Conservation (phyloP, 352 stramenopile species). For the Phytophthora litchii region DNA sequence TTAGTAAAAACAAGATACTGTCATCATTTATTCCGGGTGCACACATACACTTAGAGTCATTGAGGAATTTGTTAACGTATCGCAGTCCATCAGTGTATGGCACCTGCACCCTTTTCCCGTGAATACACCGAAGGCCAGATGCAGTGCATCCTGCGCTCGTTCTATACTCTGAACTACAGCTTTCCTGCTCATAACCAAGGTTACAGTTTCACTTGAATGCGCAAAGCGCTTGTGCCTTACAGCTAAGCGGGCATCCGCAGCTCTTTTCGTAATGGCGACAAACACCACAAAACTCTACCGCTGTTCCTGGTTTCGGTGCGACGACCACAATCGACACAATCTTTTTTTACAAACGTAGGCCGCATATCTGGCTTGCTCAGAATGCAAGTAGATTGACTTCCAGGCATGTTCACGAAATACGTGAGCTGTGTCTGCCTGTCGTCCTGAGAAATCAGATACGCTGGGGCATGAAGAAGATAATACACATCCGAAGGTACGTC, state of each 20-base stretch:
- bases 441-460: conserved; percentile 6
- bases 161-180: not conserved
- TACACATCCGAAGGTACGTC: conserved; percentile 2
- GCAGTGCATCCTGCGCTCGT: not conserved
- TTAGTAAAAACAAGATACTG: not conserved
- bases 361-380: not conserved
- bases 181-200: not conserved
- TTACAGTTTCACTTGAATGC: not conserved
- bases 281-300: not conserved
- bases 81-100: not conserved
- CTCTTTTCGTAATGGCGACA: not conserved
- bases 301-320: not conserved
- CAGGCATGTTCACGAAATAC: conserved; percentile 4
- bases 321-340: not conserved
- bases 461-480: conserved; percentile 4
- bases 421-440: conserved; percentile 1
- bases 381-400: conserved; percentile 1
- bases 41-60: not conserved
- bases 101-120: not conserved
- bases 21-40: not conserved
- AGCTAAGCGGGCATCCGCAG: not conserved
- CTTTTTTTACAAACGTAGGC: not conserved
- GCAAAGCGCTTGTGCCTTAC: not conserved
- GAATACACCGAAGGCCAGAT: not conserved
- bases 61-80: not conserved